Conservation (phyloP, 2,329 filamentous ascomycete species). For the Akanthomyces lecanii region DNA sequence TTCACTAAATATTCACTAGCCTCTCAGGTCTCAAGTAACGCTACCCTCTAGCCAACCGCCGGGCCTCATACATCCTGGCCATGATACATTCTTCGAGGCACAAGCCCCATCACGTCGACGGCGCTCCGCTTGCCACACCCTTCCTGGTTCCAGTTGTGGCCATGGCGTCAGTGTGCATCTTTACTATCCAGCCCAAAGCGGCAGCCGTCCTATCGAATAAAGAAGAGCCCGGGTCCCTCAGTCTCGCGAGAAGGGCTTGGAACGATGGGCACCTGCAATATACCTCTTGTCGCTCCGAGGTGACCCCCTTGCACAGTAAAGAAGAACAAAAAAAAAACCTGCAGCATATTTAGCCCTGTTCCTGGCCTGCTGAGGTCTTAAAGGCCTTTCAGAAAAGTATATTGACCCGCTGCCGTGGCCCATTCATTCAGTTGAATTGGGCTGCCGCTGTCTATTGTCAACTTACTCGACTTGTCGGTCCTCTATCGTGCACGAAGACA, state of each 20-base stretch:
- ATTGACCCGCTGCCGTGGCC: constrained; percentile 1
- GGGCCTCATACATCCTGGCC: not conserved
- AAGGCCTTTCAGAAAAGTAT: not conserved
- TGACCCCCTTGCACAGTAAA: constrained; percentile 10
- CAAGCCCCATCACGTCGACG: constrained; percentile 4
- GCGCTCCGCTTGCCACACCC: constrained; percentile 4
- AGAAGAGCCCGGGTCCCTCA: not conserved
- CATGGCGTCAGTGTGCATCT: constrained; percentile 26
- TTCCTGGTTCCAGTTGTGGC: constrained; percentile 7
- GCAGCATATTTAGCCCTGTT: not conserved
- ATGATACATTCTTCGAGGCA: not conserved
- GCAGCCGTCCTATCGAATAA: constrained; percentile 7
- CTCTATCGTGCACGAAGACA: constrained; percentile 2
- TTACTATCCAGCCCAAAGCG: constrained; percentile 12
- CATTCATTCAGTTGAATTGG: constrained; percentile 14
- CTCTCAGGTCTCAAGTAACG: not conserved
- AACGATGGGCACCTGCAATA: constrained; percentile 11
- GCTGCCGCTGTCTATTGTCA: constrained; percentile 9
- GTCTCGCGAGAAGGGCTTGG: not conserved
- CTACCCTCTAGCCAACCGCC: constrained; percentile 4
- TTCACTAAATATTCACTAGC: not conserved
- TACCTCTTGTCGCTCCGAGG: constrained; percentile 10
- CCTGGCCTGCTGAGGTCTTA: not conserved
- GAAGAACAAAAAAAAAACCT: not conserved
- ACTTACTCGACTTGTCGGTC: not conserved